Evolutionary conservation across 176 grass and related monocot genomes (phyloP).

Genomic region (Phoenix roebelenii): DNA sequence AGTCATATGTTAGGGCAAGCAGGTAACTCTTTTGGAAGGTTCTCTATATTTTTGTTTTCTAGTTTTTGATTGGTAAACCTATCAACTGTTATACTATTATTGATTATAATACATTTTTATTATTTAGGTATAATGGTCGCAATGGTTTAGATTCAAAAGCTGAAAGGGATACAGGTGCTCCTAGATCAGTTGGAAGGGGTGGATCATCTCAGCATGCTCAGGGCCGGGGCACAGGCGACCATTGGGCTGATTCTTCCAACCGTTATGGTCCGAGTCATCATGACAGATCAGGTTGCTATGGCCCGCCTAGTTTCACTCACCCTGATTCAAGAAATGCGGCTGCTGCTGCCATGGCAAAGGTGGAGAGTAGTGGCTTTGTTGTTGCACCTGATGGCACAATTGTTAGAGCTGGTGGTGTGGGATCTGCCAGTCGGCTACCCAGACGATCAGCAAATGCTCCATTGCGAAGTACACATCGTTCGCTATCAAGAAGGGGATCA

Average conservation of each 20-base stretch:
- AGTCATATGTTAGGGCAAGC: constrained; percentile 22
- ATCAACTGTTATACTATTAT: background rate
- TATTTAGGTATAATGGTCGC: constrained; percentile 57
- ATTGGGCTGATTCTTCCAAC: constrained; percentile 53
- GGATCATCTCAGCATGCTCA: constrained; percentile 30
- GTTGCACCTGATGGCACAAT: constrained; percentile 92
- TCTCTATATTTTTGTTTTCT: background rate
- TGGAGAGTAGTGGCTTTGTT: constrained; percentile 93
- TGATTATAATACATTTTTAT: constrained; percentile 12
- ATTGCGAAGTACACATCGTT: constrained; percentile 23
- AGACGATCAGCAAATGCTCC: constrained; percentile 32
- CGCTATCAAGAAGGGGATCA: constrained; percentile 35
- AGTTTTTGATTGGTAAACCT: constrained; percentile 5
- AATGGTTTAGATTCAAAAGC: constrained; percentile 37
- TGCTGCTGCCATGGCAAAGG: constrained; percentile 81
- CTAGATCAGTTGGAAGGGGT: constrained; percentile 26
- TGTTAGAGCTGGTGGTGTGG: constrained; percentile 50
- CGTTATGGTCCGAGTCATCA: constrained; percentile 27
- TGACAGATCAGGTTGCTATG: constrained; percentile 53
- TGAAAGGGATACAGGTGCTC: constrained; percentile 30
- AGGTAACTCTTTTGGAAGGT: constrained; percentile 35
- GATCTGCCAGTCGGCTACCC: constrained; percentile 24
- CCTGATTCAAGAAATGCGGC: constrained; percentile 80
- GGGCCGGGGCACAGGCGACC: constrained; percentile 22
- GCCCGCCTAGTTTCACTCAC: constrained; percentile 19